Base-by-base conservation (phyloP, 306 rosid genomes). In the Prunus davidiana region DNA sequence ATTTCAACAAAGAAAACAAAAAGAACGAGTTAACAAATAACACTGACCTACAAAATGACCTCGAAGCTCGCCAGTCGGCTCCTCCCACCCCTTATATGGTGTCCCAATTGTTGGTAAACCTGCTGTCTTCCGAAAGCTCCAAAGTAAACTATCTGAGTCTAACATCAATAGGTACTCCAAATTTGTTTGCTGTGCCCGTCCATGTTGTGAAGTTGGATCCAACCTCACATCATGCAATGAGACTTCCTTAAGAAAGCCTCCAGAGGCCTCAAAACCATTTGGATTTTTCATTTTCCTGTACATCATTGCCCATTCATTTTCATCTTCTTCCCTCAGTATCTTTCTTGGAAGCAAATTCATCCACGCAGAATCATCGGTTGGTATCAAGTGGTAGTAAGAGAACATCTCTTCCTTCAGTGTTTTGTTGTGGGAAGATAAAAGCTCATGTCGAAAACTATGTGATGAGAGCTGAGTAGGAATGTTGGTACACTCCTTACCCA, bases 31-130 rank as follows among this genome's bases (percentile, higher is more conserved):
- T 24, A 25, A 38, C 16, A 78, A 15, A 47, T 45, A 56, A 57
- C 43, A 55, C 80, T 56, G 46, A 94, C 97, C 98, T 65, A 94
- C 97, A 80, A 90, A 94, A 84, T 94, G 97, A 38, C 98, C 98
- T 14, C 98, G 87, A 34, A 94, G 96, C 80, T 94, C 98, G 41
- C 4, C 0, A 7, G 1, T 0, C 1, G 93, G 74, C 1, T 0
- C 74, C 79, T 94, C 98, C 98, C 97, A 94, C 1, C 92, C 97
- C 5, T 63, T 73, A 67, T 90, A 90, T 25, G 96, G 88, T 32
- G 19, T 69, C 2, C 91, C 96, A n/a, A 90, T 90, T 8, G 95
- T 90, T 13, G 89, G 54, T 76, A 94, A 74, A 80, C 89, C 95
- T 22, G 97, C 96, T 0, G 91, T 94, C 56, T 86, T 85, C 57